Base-by-base conservation (phyloP, 1,139 yeast genomes). In the Geotrichum europaeum region DNA sequence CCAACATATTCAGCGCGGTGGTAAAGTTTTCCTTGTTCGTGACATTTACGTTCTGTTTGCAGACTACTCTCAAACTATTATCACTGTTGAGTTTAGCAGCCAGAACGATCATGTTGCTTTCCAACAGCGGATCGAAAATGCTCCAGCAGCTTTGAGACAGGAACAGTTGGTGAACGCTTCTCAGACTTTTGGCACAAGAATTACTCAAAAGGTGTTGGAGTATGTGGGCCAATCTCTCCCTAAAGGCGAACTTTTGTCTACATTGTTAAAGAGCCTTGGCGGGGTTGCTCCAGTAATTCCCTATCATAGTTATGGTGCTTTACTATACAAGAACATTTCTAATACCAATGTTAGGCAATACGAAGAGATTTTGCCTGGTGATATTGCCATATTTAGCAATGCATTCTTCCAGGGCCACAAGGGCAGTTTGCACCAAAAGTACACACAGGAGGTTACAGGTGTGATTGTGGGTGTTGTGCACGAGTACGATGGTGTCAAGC, bases 351-450 rank as follows among this genome's bases (percentile, higher is more conserved):
- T 84, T 15, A 78, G 80, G 24, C 83, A 82, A 65, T 68, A 76
- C 40, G 94, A 85, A 60, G 89, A 84, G 54, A 82, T 90, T 61
- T 80, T 82, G 57, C 85, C 95, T 0, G 99, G 99, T 62, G 98
- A 94, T 71, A 79, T 94, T 20, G 75, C 90, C 55, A 87, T 90
- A 63, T 81, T 90, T 65, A 83, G 86, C 67, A 83, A 84, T 62
- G 96, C 91, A 10, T 81, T 81, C 64, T 91, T 92, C 74, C 84
- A 82, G 62, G 82, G 85, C 9, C 89, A 86, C 67, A 86, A 85
- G 70, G 79, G 79, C 20, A 69, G 76, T 1, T 81, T 54, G 43
- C 56, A n/a, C 50, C 20, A 34, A n/a, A 54, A 54, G 45, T 54
- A 54, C 22, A 24, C 20, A 15, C 43, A 45, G 24, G 51, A 54